Conservation (phyloP, 176 grass and related monocot genomes). For the Phragmites australis region DNA sequence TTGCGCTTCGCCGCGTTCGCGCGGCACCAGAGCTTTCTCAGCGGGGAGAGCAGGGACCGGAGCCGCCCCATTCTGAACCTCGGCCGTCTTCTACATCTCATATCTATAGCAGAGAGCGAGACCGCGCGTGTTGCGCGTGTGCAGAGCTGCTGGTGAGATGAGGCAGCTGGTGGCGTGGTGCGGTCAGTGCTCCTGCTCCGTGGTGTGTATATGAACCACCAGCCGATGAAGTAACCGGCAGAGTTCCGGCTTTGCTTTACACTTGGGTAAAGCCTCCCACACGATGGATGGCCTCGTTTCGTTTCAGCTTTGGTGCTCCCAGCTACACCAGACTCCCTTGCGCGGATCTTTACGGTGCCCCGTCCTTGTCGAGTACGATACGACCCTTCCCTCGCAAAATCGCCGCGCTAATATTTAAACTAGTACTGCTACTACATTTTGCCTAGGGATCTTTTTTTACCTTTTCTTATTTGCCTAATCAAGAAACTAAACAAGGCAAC, state of each 20-base stretch:
- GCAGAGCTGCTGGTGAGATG: not conserved
- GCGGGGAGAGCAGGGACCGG: constrained; percentile 43
- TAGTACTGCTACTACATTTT: not conserved
- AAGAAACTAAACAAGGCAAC: not conserved
- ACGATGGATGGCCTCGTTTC: not conserved
- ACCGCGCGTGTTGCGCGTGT: not conserved
- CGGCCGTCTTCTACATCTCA: constrained; percentile 11
- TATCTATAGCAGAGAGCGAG: constrained; percentile 10
- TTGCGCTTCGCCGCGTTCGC: constrained; percentile 33
- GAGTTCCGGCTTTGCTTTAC: constrained; percentile 41
- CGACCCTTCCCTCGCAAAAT: constrained; percentile 13
- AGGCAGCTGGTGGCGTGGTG: constrained; percentile 6
- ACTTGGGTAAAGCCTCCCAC: constrained; percentile 54
- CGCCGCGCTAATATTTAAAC: constrained; percentile 5
- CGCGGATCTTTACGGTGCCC: constrained; percentile 28
- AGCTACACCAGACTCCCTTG: constrained; percentile 52
- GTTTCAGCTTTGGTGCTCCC: not conserved
- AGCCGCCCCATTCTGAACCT: constrained; percentile 54
- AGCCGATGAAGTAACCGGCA: constrained; percentile 25
- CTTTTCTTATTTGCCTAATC: not conserved
- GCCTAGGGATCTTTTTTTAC: no score
- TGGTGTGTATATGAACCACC: constrained; percentile 4
- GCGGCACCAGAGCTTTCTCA: constrained; percentile 56
- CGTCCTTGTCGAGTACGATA: constrained; percentile 37
- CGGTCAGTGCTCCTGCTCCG: not conserved